Evolutionary conservation across 1,284 basidiomycete genomes (phyloP).

Genomic region (Cystobasidiaceae sp.): DNA sequence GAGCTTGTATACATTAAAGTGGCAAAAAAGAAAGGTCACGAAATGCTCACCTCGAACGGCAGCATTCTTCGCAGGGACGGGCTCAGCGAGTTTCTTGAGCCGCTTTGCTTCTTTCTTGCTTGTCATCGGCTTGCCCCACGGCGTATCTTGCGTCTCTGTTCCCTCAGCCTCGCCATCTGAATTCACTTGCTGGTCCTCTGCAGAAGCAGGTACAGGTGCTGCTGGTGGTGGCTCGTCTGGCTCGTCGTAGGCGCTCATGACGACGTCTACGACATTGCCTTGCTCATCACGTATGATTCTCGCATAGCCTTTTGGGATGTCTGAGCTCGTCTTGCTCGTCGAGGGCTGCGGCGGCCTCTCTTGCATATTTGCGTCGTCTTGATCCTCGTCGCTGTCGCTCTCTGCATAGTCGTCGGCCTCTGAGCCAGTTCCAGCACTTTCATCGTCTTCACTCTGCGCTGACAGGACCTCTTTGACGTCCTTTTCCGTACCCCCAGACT

Average conservation of each 20-base stretch:
- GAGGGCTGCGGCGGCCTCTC: constrained; percentile 21
- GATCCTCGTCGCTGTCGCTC: constrained; percentile 50
- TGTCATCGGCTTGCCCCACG: constrained; percentile 29
- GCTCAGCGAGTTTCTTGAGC: background rate
- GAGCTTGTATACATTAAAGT: no score
- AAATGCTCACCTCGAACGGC: constrained; percentile 15
- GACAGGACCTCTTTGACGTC: constrained; percentile 51
- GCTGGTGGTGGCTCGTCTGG: no score
- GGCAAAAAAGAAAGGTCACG: background rate
- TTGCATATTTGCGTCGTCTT: no score
- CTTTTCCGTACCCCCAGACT: constrained; percentile 44
- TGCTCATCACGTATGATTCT: constrained; percentile 75
- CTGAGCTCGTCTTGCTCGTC: constrained; percentile 24
- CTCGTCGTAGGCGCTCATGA: constrained; percentile 56
- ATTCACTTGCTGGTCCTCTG: constrained; percentile 33
- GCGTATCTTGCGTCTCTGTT: constrained; percentile 15
- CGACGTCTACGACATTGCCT: constrained; percentile 72
- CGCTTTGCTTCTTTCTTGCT: background rate
- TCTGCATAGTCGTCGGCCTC: background rate
- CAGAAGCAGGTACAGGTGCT: constrained; percentile 42
- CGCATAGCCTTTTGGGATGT: constrained; percentile 68
- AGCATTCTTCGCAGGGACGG: constrained; percentile 17
- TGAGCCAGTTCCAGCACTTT: no score
- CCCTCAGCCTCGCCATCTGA: constrained; percentile 28
- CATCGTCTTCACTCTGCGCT: constrained; percentile 10